These are phyloP conservation scores for Nemophila menziesii DNA, from an alignment of 257 asterid genomes.

Conservation along the genomic window DNA sequence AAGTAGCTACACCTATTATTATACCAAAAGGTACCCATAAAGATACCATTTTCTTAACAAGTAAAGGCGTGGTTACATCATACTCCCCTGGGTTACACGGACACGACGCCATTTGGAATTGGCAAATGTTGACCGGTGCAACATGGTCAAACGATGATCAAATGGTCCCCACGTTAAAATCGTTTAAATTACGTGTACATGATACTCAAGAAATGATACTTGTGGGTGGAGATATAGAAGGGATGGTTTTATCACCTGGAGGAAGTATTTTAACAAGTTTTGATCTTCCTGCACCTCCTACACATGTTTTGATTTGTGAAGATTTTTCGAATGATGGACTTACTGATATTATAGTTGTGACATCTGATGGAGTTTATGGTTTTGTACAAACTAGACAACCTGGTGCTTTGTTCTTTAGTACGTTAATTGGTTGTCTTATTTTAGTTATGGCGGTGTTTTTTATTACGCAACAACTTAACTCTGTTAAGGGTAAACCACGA, in stretches of 20 bases:
- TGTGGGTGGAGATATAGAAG: conserved; percentile 96
- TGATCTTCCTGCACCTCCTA: conserved; percentile 86
- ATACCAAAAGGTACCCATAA: conserved; percentile 89
- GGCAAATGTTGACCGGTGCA: conserved; percentile 85
- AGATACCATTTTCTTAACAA: conserved; percentile 85
- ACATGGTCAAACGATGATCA: conserved; percentile 79
- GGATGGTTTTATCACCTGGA: conserved; percentile 68
- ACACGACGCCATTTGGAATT: conserved; percentile 81
- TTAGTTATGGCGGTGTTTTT: conserved; percentile 86
- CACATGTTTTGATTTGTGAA: conserved; percentile 59
- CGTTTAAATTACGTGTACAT: conserved; percentile 59
- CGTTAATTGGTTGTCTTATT: conserved; percentile 87
- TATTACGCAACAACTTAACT: conserved; percentile 67
- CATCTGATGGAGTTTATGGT: conserved; percentile 78
- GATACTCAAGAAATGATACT: conserved; percentile 72
- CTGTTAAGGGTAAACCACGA: conserved; percentile 75
- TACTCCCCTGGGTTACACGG: conserved; percentile 89
- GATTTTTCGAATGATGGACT: conserved; percentile 90
- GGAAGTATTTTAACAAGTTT: conserved; percentile 52
- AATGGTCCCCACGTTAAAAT: conserved; percentile 72
- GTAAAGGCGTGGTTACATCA: conserved; percentile 97
- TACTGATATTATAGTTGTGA: conserved; percentile 67
- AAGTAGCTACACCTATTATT: conserved; percentile 90
- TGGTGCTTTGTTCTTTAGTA: conserved; percentile 94
- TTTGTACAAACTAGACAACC: conserved; percentile 97